Percentiles rank a stretch among this genome's conserved stretches.
phyloP scores from a whole-genome alignment of 1,284 basidiomycete genomes.

The Peniophora sp. region DNA sequence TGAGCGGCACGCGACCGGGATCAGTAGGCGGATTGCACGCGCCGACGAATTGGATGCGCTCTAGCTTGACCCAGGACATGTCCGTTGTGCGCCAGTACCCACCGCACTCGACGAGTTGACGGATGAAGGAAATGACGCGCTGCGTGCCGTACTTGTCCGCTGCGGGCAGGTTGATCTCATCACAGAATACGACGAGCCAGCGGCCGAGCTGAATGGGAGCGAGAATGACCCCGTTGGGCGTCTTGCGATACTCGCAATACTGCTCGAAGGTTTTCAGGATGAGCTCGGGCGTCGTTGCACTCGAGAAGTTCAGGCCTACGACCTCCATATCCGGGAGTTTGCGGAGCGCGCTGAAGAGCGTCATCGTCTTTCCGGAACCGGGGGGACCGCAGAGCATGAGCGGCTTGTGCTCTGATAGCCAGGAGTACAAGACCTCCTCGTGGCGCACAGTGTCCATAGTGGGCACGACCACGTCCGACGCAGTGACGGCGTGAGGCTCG shows the following conservation, averaged over 20 bases:
- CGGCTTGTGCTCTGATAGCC: constrained; percentile 98
- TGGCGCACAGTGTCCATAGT: constrained; percentile 98
- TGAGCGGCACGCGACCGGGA: constrained; percentile 97
- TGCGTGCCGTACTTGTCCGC: constrained; percentile 99
- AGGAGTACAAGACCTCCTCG: constrained; percentile 97
- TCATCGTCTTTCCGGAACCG: constrained; percentile 99
- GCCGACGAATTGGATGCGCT: constrained; percentile 98
- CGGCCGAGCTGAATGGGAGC: constrained; percentile 93
- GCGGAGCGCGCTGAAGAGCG: constrained; percentile 95
- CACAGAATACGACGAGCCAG: constrained; percentile 99
- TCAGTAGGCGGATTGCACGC: constrained; percentile 99
- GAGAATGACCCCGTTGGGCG: constrained; percentile 92
- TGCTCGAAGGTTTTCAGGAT: constrained; percentile 99
- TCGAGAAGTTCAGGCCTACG: constrained; percentile 98
- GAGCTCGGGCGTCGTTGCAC: constrained; percentile 95
- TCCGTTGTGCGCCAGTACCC: constrained; percentile 95
- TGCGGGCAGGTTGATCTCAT: constrained; percentile 98
- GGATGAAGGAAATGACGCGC: constrained; percentile 95
- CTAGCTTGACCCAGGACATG: constrained; percentile 95
- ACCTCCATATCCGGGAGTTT: constrained; percentile 99
- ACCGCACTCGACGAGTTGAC: constrained; percentile 91
- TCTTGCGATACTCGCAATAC: constrained; percentile 99
- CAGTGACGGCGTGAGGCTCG: constrained; percentile 92
- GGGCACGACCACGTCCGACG: constrained; percentile 94
- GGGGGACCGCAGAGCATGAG: constrained; percentile 98